Conservation (phyloP, 208 protist genomes). For the Leishmania martiniquensis region DNA sequence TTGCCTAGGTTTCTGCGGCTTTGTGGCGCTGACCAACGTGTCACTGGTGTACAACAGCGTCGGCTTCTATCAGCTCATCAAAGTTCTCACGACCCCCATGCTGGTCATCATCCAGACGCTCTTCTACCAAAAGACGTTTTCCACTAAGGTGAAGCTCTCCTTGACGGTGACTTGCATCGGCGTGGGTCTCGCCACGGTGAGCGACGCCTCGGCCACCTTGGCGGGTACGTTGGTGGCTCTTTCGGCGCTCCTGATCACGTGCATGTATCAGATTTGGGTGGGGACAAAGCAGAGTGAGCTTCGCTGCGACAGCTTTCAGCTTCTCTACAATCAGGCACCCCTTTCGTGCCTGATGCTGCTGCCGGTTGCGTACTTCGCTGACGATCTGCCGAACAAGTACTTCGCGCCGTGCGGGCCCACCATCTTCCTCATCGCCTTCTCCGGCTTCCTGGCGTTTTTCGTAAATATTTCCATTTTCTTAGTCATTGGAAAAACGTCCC, state of each 20-base stretch:
- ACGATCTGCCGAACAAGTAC: constrained; percentile 33
- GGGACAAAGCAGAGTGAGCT: constrained; percentile 86
- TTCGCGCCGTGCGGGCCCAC: constrained; percentile 34
- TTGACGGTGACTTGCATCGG: constrained; percentile 69
- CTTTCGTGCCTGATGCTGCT: constrained; percentile 72
- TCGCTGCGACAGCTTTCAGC: constrained; percentile 77
- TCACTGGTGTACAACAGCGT: constrained; percentile 89
- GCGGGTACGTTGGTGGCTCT: constrained; percentile 66
- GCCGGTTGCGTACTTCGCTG: constrained; percentile 58
- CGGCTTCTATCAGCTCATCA: constrained; percentile 91
- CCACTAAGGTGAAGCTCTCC: constrained; percentile 43
- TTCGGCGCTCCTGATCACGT: constrained; percentile 73
- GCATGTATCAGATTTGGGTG: constrained; percentile 90
- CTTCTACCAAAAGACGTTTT: constrained; percentile 62
- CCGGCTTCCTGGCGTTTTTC: constrained; percentile 68
- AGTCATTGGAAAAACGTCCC: constrained; percentile 87
- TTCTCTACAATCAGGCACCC: constrained; percentile 89
- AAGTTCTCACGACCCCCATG: constrained; percentile 76
- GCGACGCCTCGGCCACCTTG: constrained; percentile 73
- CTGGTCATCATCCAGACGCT: constrained; percentile 72
- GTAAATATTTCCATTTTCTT: constrained; percentile 92
- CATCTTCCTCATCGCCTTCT: constrained; percentile 47
- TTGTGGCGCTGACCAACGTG: constrained; percentile 89
- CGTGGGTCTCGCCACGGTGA: constrained; percentile 68
- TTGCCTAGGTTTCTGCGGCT: constrained; percentile 83